phyloP scores from a whole-genome alignment of 768 basidiomycete genomes.

The Podaxis mareebaensis region DNA sequence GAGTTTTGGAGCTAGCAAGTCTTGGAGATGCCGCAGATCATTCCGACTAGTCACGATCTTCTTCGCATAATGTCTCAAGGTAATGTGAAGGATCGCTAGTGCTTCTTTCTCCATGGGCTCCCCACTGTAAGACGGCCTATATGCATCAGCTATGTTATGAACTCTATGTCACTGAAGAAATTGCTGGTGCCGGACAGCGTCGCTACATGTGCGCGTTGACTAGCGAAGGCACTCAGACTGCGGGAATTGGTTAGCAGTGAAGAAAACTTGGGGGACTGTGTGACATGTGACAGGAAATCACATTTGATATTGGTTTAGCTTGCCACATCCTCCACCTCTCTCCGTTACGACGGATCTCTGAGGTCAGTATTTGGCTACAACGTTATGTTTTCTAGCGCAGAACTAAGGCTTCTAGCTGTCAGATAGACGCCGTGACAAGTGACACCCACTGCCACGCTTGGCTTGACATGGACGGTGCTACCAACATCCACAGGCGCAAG shows the following conservation, averaged over 20 bases:
- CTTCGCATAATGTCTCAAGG: too few species aligned
- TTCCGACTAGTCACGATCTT: too few species aligned
- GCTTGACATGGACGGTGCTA: not conserved
- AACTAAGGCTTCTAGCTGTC: not conserved
- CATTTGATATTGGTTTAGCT: not conserved
- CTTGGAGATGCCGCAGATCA: too few species aligned
- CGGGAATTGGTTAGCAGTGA: not conserved
- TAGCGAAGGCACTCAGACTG: too few species aligned
- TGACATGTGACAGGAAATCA: not conserved
- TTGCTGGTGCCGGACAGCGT: too few species aligned
- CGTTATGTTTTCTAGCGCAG: not conserved
- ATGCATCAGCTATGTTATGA: too few species aligned
- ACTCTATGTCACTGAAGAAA: too few species aligned
- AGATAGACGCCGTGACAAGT: conserved; percentile 2
- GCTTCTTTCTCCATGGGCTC: too few species aligned
- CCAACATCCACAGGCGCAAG: conserved; percentile 16
- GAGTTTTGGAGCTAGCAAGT: too few species aligned
- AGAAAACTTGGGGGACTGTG: not conserved
- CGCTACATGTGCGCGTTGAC: too few species aligned
- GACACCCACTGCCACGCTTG: not conserved
- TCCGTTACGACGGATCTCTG: not conserved
- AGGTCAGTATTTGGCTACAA: not conserved
- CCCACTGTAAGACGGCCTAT: too few species aligned
- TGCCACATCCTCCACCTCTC: not conserved
- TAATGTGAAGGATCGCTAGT: too few species aligned